Conservation (phyloP, 169 alveolate genomes). For the Plasmodium adleri region DNA sequence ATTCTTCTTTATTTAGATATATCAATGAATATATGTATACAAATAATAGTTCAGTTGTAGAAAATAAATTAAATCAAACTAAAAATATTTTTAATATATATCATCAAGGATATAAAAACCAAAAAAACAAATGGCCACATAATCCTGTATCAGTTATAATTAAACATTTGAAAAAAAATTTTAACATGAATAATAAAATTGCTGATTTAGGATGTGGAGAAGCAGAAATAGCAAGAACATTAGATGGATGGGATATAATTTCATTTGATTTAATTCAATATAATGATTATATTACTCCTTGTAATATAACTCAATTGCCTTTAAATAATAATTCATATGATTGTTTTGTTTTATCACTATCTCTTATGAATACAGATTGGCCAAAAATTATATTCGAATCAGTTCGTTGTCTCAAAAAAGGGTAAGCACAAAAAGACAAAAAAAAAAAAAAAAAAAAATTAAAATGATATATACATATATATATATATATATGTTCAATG, state of each 20-base stretch:
- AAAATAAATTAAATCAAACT: slow-evolving; percentile 52
- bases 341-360: slow-evolving; percentile 38
- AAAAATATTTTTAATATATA: slow-evolving; percentile 72
- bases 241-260: slow-evolving; percentile 28
- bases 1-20: slow-evolving; percentile 53
- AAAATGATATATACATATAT: background rate
- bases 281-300: slow-evolving; percentile 45
- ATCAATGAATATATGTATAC: slow-evolving; percentile 71
- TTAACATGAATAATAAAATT: slow-evolving; percentile 53
- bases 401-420: slow-evolving; percentile 48
- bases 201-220: slow-evolving; percentile 89
- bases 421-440: background rate
- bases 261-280: slow-evolving; percentile 54
- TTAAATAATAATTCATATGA: slow-evolving; percentile 32
- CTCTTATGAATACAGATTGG: slow-evolving; percentile 74
- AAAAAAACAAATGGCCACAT: slow-evolving; percentile 82
- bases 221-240: slow-evolving; percentile 80
- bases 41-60: slow-evolving; percentile 27
- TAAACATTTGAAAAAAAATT: slow-evolving; percentile 54
- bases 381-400: slow-evolving; percentile 68
- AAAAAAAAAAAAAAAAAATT: background rate
- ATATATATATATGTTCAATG: background rate
- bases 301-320: slow-evolving; percentile 57
- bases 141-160: slow-evolving; percentile 80
- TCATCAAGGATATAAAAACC: slow-evolving; percentile 82